Base-by-base conservation (phyloP, 2,329 filamentous ascomycete species). In the Ceratocystis cubensis region DNA sequence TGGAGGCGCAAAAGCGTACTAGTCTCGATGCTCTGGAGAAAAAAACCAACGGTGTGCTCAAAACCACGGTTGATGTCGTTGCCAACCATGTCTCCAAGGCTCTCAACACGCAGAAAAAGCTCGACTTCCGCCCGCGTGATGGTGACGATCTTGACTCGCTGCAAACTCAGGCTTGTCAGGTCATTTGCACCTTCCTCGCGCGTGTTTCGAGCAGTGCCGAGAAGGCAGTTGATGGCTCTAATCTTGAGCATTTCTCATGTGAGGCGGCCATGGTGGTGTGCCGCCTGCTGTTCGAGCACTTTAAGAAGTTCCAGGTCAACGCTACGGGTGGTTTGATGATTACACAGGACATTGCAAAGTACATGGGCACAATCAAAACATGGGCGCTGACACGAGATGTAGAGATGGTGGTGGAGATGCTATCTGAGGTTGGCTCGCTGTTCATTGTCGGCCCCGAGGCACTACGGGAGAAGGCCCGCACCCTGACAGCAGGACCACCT, bases 291-390 rank as follows among this genome's bases (percentile, higher is more conserved):
- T 86, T 99, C 69, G 89, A 94, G 69, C 94, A 99, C 76, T 90
- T 97, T 77, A 94, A 96, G 73, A 91, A 90, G 72, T 99, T 96
- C 78, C 85, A 88, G 69, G 91, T 99, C 70, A 96, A 91, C 71
- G 90, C 92, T 50, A 92, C 93, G 0, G 94, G 94, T 69, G 94
- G 91, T 1, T 83, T 99, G 61, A 94, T 96, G 84, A 90, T 97
- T 30, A 93, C 88, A 45, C 96, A 97, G 77, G 94, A 99, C 74
- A 92, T 97, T 75, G 90, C 91, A 45, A 91, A 91, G 73, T 99
- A 99, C 75, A 88, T 89, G 7, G 88, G 92, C 69, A 84, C 96
- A 10, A 81, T 99, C 70, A 86, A 89, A 69, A 86, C 86, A 44
- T 97, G 91, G 91, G 84, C 88, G 33, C 79, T 92, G 50, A 81